These are phyloP conservation scores for Brassica nigra DNA, from an alignment of 345 rosid species.

Conservation along the genomic window DNA sequence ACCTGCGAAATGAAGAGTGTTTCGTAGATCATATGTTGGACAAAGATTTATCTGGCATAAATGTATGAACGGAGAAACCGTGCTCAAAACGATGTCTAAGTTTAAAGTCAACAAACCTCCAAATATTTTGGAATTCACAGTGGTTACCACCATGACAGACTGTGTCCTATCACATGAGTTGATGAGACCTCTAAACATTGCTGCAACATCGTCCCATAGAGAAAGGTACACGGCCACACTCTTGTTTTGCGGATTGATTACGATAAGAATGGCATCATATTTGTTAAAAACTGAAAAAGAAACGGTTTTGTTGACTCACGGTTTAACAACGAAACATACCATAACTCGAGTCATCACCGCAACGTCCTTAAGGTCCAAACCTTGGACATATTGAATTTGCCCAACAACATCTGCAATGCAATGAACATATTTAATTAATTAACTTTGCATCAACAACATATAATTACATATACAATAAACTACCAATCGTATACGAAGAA, in stretches of 20 bases:
- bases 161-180: neutral
- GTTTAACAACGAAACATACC: neutral
- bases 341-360: neutral
- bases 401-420: neutral
- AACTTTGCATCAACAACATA: too few relatives aligned
- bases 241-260: neutral
- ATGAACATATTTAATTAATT: neutral
- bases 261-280: too few relatives aligned
- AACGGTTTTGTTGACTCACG: neutral
- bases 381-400: neutral
- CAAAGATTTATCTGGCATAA: too few relatives aligned
- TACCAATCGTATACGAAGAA: neutral
- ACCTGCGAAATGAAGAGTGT: too few relatives aligned
- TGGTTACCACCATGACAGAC: neutral
- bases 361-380: neutral
- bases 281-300: too few relatives aligned
- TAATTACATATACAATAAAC: too few relatives aligned
- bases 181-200: neutral
- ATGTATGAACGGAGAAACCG: too few relatives aligned
- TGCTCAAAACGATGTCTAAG: neutral
- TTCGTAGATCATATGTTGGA: too few relatives aligned
- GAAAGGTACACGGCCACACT: neutral
- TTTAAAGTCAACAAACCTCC: neutral
- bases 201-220: neutral
- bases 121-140: neutral